Evolutionary conservation across 73 alveolate species (phyloP).

Genomic region (Effrenium voratum): DNA sequence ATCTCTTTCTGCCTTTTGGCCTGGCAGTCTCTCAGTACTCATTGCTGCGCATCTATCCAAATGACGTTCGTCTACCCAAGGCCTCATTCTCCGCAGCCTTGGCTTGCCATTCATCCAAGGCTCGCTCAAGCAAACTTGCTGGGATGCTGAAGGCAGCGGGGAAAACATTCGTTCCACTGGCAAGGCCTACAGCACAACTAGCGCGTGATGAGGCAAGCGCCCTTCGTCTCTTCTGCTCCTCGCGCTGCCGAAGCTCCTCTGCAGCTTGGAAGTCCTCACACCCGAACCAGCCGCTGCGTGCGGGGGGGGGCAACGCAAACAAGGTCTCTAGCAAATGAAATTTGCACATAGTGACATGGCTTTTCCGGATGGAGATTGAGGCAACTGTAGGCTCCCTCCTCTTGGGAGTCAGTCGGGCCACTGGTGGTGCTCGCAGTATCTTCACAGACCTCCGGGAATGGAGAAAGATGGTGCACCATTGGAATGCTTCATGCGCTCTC

Average conservation of each 20-base stretch:
- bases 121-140: not conserved
- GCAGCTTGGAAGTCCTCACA: conserved; percentile 21
- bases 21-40: not conserved
- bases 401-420: conserved; percentile 80
- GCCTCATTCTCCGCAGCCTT: conserved; percentile 64
- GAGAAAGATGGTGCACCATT: not conserved
- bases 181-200: not conserved
- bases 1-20: conserved; percentile 34
- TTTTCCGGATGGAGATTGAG: no score
- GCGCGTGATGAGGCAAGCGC: not conserved
- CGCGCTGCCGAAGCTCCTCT: conserved; percentile 1
- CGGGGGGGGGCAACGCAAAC: not conserved
- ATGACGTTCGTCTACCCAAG: not conserved
- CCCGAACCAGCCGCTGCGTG: not conserved
- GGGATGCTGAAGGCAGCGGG: not conserved
- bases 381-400: not conserved
- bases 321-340: no score
- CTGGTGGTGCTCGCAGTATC: conserved; percentile 67
- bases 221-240: not conserved
- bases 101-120: not conserved
- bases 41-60: no score
- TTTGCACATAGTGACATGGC: no score
- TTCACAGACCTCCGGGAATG: conserved; percentile 36
- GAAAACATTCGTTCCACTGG: not conserved
- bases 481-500: not conserved